Percentiles rank a stretch among this genome's conserved stretches.
Conservation (phyloP, 169 alveolate species). For the Perkinsus marinus region DNA sequence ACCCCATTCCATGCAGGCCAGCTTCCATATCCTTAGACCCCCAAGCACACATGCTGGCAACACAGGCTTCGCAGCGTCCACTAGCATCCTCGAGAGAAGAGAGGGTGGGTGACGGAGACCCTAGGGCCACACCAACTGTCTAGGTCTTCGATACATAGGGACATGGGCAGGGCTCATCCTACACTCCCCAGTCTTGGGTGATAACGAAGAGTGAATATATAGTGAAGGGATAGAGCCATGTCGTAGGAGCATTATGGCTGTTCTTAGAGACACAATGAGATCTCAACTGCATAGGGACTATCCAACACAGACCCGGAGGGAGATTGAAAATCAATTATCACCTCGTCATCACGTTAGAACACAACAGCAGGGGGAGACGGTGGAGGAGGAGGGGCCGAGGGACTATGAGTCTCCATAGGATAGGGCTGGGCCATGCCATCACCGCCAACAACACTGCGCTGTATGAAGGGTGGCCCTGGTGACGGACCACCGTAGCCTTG, state of each 20-base stretch:
- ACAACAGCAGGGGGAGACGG: background rate
- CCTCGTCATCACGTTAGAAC: background rate
- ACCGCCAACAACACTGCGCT: too few species aligned
- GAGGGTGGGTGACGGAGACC: background rate
- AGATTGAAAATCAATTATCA: background rate
- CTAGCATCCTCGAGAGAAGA: background rate
- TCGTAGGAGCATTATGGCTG: too few species aligned
- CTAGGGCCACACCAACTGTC: background rate
- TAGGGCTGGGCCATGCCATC: too few species aligned
- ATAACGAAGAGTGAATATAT: too few species aligned
- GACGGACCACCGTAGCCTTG: background rate
- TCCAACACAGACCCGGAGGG: background rate
- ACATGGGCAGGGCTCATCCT: background rate
- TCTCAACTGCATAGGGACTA: background rate
- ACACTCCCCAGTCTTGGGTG: too few species aligned
- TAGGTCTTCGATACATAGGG: background rate
- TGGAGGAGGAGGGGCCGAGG: background rate
- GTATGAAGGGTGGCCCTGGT: too few species aligned
- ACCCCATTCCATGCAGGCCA: background rate
- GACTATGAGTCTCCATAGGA: too few species aligned
- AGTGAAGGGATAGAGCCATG: too few species aligned
- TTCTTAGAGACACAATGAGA: too few species aligned
- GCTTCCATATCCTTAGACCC: background rate
- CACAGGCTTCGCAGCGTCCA: background rate
- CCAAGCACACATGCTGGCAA: background rate